Conservation (phyloP, 176 grass and related monocot species). For the Areca catechu region DNA sequence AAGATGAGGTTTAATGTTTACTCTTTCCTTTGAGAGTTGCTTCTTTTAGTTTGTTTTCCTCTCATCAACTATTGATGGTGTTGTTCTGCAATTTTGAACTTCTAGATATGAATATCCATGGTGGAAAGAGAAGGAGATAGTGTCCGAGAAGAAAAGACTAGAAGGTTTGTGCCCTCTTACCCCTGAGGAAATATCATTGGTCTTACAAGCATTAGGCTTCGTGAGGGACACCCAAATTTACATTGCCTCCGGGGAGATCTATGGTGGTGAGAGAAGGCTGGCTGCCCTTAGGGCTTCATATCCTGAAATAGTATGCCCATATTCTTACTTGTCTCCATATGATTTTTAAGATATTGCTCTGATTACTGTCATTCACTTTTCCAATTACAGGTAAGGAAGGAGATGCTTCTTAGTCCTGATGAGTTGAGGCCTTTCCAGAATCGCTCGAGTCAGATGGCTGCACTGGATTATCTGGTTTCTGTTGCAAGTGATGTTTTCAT, state of each 20-base stretch:
- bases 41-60: conserved; percentile 11
- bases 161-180: conserved; percentile 95
- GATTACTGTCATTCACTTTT: conserved; percentile 24
- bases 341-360: neutral
- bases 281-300: conserved; percentile 47
- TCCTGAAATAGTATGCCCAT: conserved; percentile 67
- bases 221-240: conserved; percentile 65
- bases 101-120: conserved; percentile 88
- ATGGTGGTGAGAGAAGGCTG: conserved; percentile 76
- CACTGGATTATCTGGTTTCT: conserved; percentile 94
- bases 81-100: conserved; percentile 21
- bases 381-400: conserved; percentile 73
- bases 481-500: conserved; percentile 81
- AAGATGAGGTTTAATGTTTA: conserved; percentile 62
- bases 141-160: conserved; percentile 81
- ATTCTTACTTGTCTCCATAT: neutral
- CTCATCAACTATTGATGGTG: neutral
- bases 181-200: conserved; percentile 84
- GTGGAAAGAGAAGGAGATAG: conserved; percentile 99
- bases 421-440: conserved; percentile 73
- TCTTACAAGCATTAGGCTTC: conserved; percentile 72
- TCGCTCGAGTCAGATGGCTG: conserved; percentile 94
- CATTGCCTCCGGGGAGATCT: conserved; percentile 94
- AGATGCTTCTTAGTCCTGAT: conserved; percentile 79
- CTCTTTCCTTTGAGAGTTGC: conserved; percentile 10